A percentile compares a stretch with the other conserved stretches of the same genome.
Evolutionary conservation across 371 early-diverging fungal species (phyloP).

Genomic region (Zychaea mexicana): DNA sequence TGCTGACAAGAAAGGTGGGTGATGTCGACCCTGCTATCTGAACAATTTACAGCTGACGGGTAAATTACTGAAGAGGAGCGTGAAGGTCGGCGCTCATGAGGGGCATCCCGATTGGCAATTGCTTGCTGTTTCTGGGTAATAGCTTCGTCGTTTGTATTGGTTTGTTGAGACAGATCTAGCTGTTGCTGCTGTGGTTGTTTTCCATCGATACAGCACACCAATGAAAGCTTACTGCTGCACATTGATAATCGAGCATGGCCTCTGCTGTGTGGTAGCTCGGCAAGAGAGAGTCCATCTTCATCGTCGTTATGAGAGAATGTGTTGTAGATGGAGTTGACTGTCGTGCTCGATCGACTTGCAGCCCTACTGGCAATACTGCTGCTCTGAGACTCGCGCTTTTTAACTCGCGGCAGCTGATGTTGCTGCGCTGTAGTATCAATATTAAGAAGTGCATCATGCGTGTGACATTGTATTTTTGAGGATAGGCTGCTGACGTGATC

Average conservation of each 20-base stretch:
- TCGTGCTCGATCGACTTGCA: constrained; percentile 1
- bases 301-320: constrained; percentile 4
- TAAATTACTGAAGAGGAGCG: background rate
- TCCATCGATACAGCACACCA: background rate
- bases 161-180: background rate
- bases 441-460: background rate
- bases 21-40: background rate
- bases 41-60: background rate
- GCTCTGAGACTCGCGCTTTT: constrained; percentile 1
- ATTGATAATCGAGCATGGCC: background rate
- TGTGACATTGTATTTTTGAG: background rate
- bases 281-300: background rate
- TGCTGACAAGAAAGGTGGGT: too few relatives aligned
- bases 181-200: background rate
- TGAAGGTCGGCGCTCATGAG: background rate
- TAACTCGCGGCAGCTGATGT: background rate
- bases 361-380: background rate
- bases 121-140: background rate
- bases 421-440: background rate
- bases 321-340: constrained; percentile 6
- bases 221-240: background rate
- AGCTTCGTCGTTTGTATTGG: background rate
- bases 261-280: background rate
- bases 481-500: background rate
- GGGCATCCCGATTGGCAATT: background rate